These are phyloP conservation scores for Houttuynia cordata DNA, from an alignment of 164 flowering plant species.

Conservation along the genomic window DNA sequence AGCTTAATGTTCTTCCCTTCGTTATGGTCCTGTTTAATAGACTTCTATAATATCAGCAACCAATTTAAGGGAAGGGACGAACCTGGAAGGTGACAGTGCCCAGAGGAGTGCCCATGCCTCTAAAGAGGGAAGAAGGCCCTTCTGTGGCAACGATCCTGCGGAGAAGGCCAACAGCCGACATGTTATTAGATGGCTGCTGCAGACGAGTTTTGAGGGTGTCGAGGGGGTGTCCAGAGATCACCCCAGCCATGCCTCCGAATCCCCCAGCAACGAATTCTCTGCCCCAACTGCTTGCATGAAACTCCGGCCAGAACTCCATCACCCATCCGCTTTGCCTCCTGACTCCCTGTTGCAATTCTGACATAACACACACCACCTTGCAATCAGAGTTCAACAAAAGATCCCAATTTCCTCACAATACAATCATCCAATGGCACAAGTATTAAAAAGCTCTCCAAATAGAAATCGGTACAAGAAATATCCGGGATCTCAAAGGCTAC, in stretches of 20 bases:
- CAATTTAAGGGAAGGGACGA: not conserved
- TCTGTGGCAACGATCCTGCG: constrained; percentile 32
- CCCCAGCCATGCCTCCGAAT: constrained; percentile 71
- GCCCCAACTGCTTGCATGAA: constrained; percentile 22
- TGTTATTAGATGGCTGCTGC: constrained; percentile 41
- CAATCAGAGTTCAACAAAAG: constrained; percentile 1
- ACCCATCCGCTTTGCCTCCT: not conserved
- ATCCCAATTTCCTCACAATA: too few species aligned
- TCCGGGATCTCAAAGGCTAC: too few species aligned
- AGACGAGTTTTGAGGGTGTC: constrained; percentile 59
- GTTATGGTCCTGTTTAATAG: not conserved
- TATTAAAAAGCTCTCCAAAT: too few species aligned
- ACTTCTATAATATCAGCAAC: not conserved
- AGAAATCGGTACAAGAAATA: too few species aligned
- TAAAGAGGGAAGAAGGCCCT: constrained; percentile 56
- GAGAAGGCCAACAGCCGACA: constrained; percentile 51
- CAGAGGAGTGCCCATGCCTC: constrained; percentile 88
- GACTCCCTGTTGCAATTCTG: constrained; percentile 41
- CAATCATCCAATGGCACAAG: too few species aligned
- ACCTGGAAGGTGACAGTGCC: constrained; percentile 92
- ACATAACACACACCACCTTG: constrained; percentile 73
- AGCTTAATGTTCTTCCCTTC: too few species aligned
- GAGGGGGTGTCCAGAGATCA: constrained; percentile 75
- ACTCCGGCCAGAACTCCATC: constrained; percentile 2
- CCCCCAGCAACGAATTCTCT: constrained; percentile 90